Conservation (phyloP, 1,139 yeast genomes). For the Sugiyamaella novakii region DNA sequence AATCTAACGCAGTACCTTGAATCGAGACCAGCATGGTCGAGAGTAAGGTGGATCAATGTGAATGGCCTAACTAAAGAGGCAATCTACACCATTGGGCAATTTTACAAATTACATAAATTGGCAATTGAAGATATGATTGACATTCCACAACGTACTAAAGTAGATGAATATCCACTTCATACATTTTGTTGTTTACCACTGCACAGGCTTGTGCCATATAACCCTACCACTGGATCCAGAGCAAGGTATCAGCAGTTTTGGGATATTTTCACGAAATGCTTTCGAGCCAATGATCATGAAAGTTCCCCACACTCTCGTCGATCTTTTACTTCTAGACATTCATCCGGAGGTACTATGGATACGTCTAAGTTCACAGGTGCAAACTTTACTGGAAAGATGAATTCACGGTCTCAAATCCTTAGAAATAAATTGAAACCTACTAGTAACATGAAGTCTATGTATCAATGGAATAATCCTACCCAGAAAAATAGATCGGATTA, state of each 20-base stretch:
- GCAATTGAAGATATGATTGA: slow-evolving; percentile 62
- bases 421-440: neutral
- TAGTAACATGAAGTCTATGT: slow-evolving; percentile 37
- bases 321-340: neutral
- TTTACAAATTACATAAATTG: slow-evolving; percentile 50
- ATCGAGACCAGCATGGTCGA: slow-evolving; percentile 50
- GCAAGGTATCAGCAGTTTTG: slow-evolving; percentile 7
- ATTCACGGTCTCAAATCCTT: slow-evolving; percentile 1
- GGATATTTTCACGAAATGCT: neutral
- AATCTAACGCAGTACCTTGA: slow-evolving; percentile 33
- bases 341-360: neutral
- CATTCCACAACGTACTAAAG: slow-evolving; percentile 58
- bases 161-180: slow-evolving; percentile 53
- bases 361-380: neutral
- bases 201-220: slow-evolving; percentile 46
- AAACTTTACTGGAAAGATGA: slow-evolving; percentile 1
- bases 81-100: slow-evolving; percentile 46
- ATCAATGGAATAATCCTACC: slow-evolving; percentile 44
- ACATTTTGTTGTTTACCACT: slow-evolving; percentile 55
- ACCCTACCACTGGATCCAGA: slow-evolving; percentile 20
- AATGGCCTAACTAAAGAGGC: slow-evolving; percentile 61
- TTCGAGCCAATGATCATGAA: neutral
- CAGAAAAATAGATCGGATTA: slow-evolving; percentile 30
- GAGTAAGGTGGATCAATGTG: slow-evolving; percentile 57
- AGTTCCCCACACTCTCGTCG: neutral